Evolutionary conservation across 2,329 filamentous ascomycete species (phyloP).

Genomic region (Fusarium sp.): DNA sequence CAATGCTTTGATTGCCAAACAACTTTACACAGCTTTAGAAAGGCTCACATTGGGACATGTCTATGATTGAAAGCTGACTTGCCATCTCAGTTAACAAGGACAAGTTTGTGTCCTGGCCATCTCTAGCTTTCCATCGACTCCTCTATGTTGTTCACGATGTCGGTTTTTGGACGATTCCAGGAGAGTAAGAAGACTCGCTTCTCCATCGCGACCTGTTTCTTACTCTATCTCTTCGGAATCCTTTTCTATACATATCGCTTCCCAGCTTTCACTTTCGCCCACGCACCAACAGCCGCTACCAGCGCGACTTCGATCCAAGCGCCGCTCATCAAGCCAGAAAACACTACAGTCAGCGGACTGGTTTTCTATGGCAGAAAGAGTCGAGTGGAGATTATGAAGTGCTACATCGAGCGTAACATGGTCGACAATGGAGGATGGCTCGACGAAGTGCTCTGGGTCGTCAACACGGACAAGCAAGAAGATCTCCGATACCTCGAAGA

Average conservation of each 20-base stretch:
- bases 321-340: slow-evolving; percentile 21
- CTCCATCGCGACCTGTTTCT: neutral
- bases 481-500: slow-evolving; percentile 36
- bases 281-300: neutral
- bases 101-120: neutral
- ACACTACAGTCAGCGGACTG: slow-evolving; percentile 33
- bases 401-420: slow-evolving; percentile 41
- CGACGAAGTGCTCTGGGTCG: slow-evolving; percentile 38
- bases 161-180: slow-evolving; percentile 2
- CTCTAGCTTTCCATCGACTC: neutral
- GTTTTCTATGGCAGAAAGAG: slow-evolving; percentile 38
- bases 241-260: neutral
- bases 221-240: slow-evolving; percentile 6
- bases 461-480: slow-evolving; percentile 20
- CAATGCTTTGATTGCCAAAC: neutral
- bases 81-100: slow-evolving; percentile 3
- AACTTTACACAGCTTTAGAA: neutral
- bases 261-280: neutral
- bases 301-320: neutral
- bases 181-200: slow-evolving; percentile 8
- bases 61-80: neutral
- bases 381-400: slow-evolving; percentile 31
- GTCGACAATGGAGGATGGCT: slow-evolving; percentile 40
- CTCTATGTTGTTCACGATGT: neutral
- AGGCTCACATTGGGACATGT: neutral